Conservation (phyloP, 2,329 filamentous ascomycete species). For the Ophiostoma fasciatum region DNA sequence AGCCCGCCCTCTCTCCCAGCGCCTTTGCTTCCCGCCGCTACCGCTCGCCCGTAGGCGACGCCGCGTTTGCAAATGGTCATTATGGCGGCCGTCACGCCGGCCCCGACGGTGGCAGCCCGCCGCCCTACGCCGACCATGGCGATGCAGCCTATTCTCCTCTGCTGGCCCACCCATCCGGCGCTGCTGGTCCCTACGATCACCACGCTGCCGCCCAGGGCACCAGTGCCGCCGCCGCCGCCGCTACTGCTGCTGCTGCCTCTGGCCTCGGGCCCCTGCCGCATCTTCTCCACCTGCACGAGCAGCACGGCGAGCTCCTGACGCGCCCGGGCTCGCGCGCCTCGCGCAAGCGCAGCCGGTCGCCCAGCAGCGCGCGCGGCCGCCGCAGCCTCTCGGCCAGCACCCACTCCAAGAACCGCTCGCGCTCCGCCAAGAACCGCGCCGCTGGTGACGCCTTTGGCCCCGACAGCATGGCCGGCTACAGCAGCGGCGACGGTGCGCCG, state of each 20-base stretch:
- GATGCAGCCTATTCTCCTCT: too few species aligned
- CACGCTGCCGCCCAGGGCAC: constrained; percentile 27
- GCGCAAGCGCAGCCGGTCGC: constrained; percentile 67
- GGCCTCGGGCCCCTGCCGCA: constrained; percentile 17
- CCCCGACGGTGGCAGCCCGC: too few species aligned
- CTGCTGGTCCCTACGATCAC: constrained; percentile 29
- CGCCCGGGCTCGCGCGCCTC: constrained; percentile 57
- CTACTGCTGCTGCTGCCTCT: too few species aligned
- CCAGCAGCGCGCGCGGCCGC: constrained; percentile 49
- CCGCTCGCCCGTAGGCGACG: constrained; percentile 6
- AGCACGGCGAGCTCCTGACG: constrained; percentile 46
- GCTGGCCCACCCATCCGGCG: too few species aligned
- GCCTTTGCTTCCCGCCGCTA: constrained; percentile 20
- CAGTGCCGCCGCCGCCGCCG: too few species aligned
- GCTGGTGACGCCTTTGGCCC: constrained; percentile 35
- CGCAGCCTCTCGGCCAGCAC: constrained; percentile 61
- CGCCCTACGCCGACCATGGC: constrained; percentile 22
- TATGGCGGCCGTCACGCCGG: constrained; percentile 17
- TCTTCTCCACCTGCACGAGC: constrained; percentile 12
- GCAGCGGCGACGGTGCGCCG: constrained; percentile 71
- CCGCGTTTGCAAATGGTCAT: too few species aligned
- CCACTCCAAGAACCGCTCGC: constrained; percentile 47
- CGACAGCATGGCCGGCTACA: constrained; percentile 62
- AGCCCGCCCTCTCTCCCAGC: constrained; percentile 29
- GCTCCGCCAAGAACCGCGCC: constrained; percentile 54